A percentile compares a stretch with the other conserved stretches of the same genome.
Conservation (phyloP, 2,329 filamentous ascomycete genomes). For the Hypoxylon rubiginosum region DNA sequence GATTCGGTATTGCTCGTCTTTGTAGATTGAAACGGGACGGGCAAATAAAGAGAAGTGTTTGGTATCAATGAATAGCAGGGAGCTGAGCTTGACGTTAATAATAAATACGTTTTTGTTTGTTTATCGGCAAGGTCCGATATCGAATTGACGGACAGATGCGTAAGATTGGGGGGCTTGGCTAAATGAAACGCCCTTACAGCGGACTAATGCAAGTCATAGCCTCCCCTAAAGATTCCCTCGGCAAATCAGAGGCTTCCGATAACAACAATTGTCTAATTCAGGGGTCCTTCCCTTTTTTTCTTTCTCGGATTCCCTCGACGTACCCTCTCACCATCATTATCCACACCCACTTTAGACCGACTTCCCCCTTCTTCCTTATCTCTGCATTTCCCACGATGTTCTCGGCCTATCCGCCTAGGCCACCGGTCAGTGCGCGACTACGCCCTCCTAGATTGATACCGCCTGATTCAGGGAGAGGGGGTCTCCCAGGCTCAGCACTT, state of each 20-base stretch:
- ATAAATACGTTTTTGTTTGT: slow-evolving; percentile 11
- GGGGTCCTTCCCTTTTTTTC: slow-evolving; percentile 25
- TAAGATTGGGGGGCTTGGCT: slow-evolving; percentile 11
- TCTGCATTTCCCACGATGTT: slow-evolving; percentile 33
- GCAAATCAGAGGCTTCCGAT: slow-evolving; percentile 37
- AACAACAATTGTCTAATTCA: slow-evolving; percentile 38
- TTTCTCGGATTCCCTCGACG: slow-evolving; percentile 21
- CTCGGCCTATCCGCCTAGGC: slow-evolving; percentile 30
- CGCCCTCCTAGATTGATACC: slow-evolving; percentile 3
- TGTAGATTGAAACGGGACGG: neutral
- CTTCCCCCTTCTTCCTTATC: slow-evolving; percentile 39
- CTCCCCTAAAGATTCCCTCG: slow-evolving; percentile 14
- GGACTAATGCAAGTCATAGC: slow-evolving; percentile 41
- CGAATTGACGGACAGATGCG: slow-evolving; percentile 14
- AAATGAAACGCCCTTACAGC: slow-evolving; percentile 24
- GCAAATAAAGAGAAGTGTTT: neutral
- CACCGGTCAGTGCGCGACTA: neutral
- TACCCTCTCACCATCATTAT: slow-evolving; percentile 33
- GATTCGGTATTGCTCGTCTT: neutral
- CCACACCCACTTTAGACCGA: slow-evolving; percentile 31
- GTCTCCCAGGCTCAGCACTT: neutral
- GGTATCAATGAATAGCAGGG: neutral
- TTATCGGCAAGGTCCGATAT: slow-evolving; percentile 37
- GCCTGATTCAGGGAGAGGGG: slow-evolving; percentile 28
- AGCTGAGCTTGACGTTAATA: slow-evolving; percentile 1